These are phyloP conservation scores for Fusarium buharicum DNA, from an alignment of 2,329 filamentous ascomycete genomes.

Conservation along the genomic window DNA sequence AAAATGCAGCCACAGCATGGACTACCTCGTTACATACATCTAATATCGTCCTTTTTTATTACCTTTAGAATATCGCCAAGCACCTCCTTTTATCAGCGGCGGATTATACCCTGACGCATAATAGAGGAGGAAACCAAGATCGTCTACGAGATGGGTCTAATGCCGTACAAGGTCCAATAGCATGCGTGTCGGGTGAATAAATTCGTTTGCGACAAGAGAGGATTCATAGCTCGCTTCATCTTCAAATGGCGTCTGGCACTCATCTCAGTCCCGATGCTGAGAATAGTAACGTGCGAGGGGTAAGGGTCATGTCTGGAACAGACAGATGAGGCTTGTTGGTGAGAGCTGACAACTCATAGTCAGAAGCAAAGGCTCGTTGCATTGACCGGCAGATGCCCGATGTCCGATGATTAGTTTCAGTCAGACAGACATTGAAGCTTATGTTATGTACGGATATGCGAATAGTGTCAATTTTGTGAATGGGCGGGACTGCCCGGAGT, in stretches of 20 bases:
- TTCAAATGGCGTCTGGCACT: slow-evolving; percentile 12
- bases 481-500: slow-evolving; percentile 14
- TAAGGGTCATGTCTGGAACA: slow-evolving; percentile 19
- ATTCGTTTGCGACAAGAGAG: slow-evolving; percentile 17
- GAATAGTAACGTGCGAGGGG: slow-evolving; percentile 21
- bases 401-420: slow-evolving; percentile 1
- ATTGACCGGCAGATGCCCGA: slow-evolving; percentile 5
- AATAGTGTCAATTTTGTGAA: slow-evolving; percentile 40
- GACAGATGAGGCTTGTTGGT: slow-evolving; percentile 31
- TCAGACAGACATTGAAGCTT: slow-evolving; percentile 1
- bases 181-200: slow-evolving; percentile 21
- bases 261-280: slow-evolving; percentile 21
- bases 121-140: slow-evolving; percentile 41
- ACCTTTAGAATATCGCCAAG: slow-evolving; percentile 29
- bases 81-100: slow-evolving; percentile 44
- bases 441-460: slow-evolving; percentile 20
- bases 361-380: slow-evolving; percentile 11
- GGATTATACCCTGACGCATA: slow-evolving; percentile 38
- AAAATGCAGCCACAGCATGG: slow-evolving; percentile 30
- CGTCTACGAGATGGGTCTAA: slow-evolving; percentile 34
- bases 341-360: slow-evolving; percentile 30
- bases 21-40: slow-evolving; percentile 30
- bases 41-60: slow-evolving; percentile 30
- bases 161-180: slow-evolving; percentile 21
- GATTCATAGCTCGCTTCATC: slow-evolving; percentile 16